Evolutionary conservation across 371 early-diverging fungal genomes (phyloP).

Genomic region (Cokeromyces recurvatus): DNA sequence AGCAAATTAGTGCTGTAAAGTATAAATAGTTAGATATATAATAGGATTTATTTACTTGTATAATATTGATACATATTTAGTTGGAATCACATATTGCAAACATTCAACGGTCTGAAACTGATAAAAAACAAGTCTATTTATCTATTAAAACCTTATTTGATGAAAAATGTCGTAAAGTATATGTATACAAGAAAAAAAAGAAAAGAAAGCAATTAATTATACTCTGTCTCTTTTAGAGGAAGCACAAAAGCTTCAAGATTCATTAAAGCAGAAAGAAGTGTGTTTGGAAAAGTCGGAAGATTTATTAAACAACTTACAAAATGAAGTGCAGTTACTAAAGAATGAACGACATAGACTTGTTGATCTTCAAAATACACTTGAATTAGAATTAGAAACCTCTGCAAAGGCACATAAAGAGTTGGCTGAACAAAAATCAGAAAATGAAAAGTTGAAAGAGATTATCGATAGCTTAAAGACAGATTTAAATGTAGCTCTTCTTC

Average conservation of each 20-base stretch:
- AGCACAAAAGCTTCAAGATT: constrained; percentile 43
- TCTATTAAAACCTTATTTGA: constrained; percentile 42
- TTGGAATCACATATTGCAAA: constrained; percentile 44
- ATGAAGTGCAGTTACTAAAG: constrained; percentile 31
- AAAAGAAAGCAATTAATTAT: too few relatives aligned
- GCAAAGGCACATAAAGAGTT: constrained; percentile 42
- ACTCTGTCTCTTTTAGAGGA: constrained; percentile 25
- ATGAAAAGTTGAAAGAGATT: constrained; percentile 43
- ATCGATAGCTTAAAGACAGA: constrained; percentile 44
- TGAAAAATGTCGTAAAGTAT: constrained; percentile 50
- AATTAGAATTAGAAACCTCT: constrained; percentile 34
- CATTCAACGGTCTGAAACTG: constrained; percentile 42
- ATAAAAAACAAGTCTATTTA: constrained; percentile 47
- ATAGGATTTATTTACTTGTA: not conserved
- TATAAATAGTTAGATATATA: not conserved
- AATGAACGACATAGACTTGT: constrained; percentile 40
- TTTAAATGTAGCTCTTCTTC: constrained; percentile 35
- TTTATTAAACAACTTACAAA: constrained; percentile 25
- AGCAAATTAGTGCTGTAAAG: constrained; percentile 49
- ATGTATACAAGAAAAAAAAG: too few relatives aligned
- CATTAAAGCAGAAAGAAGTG: constrained; percentile 39
- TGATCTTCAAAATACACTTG: constrained; percentile 33
- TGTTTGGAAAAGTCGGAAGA: constrained; percentile 35
- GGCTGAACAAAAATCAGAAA: constrained; percentile 46
- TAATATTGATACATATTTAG: constrained; percentile 14